Evolutionary conservation across 345 rosid genomes (phyloP).

Genomic region (Nasturtium officinale): DNA sequence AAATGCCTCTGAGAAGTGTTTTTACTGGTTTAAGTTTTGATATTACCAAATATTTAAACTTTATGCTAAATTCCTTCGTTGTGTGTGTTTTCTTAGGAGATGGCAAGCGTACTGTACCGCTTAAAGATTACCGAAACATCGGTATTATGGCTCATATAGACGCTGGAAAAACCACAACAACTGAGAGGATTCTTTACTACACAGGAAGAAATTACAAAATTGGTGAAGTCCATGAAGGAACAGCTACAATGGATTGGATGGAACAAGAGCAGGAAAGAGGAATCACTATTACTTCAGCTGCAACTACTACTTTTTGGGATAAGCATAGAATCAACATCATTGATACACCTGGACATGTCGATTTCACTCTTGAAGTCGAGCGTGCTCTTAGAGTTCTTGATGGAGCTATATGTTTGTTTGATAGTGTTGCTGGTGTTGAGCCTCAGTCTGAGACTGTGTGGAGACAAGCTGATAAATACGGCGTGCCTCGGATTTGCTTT

Average conservation of each 20-base stretch:
- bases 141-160: constrained; percentile 99
- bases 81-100: constrained; percentile 46
- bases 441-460: constrained; percentile 99
- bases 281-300: constrained; percentile 95
- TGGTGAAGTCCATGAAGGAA: constrained; percentile 97
- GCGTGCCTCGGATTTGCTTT: constrained; percentile 96
- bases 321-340: constrained; percentile 92
- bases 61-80: constrained; percentile 15
- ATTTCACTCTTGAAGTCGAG: constrained; percentile 96
- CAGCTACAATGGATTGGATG: constrained; percentile 99
- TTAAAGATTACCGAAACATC: constrained; percentile 85
- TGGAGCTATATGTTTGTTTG: constrained; percentile 95
- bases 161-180: constrained; percentile 97
- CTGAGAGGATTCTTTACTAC: constrained; percentile 81
- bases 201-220: constrained; percentile 97
- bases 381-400: constrained; percentile 95
- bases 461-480: constrained; percentile 99
- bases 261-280: constrained; percentile 99
- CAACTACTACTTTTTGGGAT: constrained; percentile 92
- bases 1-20: constrained; percentile 31
- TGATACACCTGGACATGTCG: constrained; percentile 95
- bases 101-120: constrained; percentile 65
- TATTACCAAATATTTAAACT: background rate
- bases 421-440: constrained; percentile 99
- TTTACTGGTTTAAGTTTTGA: background rate